These are phyloP conservation scores for Verticillium longisporum DNA, from an alignment of 2,329 filamentous ascomycete genomes.

Conservation along the genomic window DNA sequence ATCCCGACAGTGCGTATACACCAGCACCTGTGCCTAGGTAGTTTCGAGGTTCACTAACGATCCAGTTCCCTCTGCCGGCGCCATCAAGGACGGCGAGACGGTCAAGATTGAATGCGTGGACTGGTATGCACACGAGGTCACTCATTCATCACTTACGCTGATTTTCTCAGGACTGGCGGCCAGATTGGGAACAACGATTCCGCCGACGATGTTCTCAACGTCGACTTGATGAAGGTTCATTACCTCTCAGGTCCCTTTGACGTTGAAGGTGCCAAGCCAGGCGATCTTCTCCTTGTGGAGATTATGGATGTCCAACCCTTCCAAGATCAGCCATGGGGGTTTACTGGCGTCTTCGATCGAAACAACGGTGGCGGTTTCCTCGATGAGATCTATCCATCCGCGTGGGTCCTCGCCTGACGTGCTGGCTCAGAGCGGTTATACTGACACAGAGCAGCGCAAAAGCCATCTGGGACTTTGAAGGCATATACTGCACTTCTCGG, in stretches of 20 bases:
- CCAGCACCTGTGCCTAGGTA: background rate
- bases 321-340: conserved; percentile 81
- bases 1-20: conserved; percentile 67
- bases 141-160: background rate
- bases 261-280: conserved; percentile 74
- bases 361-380: conserved; percentile 84
- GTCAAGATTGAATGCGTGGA: conserved; percentile 93
- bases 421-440: background rate
- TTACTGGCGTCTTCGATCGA: conserved; percentile 74
- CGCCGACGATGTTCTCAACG: conserved; percentile 80
- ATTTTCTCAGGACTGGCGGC: conserved; percentile 51
- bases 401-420: conserved; percentile 41
- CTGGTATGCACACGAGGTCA: conserved; percentile 41
- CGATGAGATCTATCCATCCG: conserved; percentile 78
- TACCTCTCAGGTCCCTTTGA: conserved; percentile 89
- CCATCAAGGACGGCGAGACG: conserved; percentile 75
- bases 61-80: conserved; percentile 64
- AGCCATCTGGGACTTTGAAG: conserved; percentile 52
- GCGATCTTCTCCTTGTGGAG: conserved; percentile 78
- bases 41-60: conserved; percentile 1
- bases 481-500: conserved; percentile 67
- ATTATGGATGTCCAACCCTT: conserved; percentile 92
- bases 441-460: conserved; percentile 33
- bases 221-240: conserved; percentile 78
- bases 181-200: conserved; percentile 86